These are phyloP conservation scores for Colletotrichum noveboracense DNA, from an alignment of 2,329 filamentous ascomycete species.

Conservation along the genomic window DNA sequence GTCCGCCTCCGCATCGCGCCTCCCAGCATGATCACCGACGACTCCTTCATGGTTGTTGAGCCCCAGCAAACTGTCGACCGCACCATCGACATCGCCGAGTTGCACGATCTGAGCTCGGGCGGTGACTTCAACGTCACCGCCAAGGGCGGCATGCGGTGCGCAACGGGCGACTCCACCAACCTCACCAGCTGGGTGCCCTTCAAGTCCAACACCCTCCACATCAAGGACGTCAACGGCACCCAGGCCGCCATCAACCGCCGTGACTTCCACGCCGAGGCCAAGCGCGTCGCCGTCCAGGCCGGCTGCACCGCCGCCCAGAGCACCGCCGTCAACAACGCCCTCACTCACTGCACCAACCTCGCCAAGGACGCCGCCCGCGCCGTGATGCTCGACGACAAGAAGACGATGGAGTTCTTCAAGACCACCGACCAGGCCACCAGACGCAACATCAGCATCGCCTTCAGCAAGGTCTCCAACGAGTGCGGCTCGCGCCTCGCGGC, in stretches of 20 bases:
- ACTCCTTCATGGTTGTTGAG: constrained; percentile 50
- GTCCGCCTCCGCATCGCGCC: constrained; percentile 52
- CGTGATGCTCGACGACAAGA: constrained; percentile 27
- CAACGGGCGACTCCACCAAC: constrained; percentile 50
- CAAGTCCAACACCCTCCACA: constrained; percentile 59
- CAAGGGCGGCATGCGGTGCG: constrained; percentile 57
- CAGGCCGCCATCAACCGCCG: constrained; percentile 53
- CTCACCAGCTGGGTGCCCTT: constrained; percentile 57
- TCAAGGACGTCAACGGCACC: constrained; percentile 58
- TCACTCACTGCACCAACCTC: constrained; percentile 55
- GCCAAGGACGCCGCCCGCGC: constrained; percentile 48
- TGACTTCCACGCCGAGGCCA: constrained; percentile 41
- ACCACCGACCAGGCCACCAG: constrained; percentile 43
- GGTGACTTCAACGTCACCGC: constrained; percentile 59
- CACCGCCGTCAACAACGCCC: constrained; percentile 45
- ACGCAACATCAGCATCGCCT: constrained; percentile 55
- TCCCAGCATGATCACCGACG: constrained; percentile 39
- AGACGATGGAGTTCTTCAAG: constrained; percentile 69
- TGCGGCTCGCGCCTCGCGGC: constrained; percentile 50
- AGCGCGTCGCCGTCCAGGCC: constrained; percentile 53
- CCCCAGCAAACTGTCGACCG: constrained; percentile 50
- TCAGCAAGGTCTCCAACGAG: constrained; percentile 55
- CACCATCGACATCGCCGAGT: constrained; percentile 55
- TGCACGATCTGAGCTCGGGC: constrained; percentile 50
- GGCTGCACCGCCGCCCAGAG: constrained; percentile 55